Evolutionary conservation across 2,329 filamentous ascomycete species (phyloP).

Genomic region (Hypocreales sp.): DNA sequence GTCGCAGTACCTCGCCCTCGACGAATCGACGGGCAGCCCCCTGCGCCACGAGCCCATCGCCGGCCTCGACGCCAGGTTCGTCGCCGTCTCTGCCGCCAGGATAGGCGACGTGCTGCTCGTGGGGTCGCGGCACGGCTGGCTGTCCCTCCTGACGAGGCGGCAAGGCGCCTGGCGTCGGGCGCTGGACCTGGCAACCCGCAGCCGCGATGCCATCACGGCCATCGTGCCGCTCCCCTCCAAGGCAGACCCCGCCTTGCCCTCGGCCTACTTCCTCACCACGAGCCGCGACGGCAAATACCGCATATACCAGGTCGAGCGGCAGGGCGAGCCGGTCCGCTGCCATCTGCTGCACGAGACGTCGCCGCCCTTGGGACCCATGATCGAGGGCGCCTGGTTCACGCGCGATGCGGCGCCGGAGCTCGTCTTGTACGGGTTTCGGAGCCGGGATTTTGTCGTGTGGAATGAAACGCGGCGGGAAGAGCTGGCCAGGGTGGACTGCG

Average conservation of each 20-base stretch:
- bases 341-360: constrained; percentile 49
- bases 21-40: constrained; percentile 13
- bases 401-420: constrained; percentile 31
- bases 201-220: constrained; percentile 51
- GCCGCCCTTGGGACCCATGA: constrained; percentile 57
- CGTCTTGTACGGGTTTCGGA: constrained; percentile 66
- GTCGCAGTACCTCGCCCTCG: constrained; percentile 25
- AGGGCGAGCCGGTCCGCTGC: constrained; percentile 12
- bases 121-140: constrained; percentile 36
- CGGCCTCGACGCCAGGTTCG: constrained; percentile 30
- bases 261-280: constrained; percentile 47
- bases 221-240: constrained; percentile 32
- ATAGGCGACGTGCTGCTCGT: constrained; percentile 28
- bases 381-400: constrained; percentile 56
- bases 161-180: constrained; percentile 12
- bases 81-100: constrained; percentile 29
- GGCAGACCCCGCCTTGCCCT: constrained; percentile 3
- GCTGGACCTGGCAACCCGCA: constrained; percentile 22
- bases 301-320: constrained; percentile 33
- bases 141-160: constrained; percentile 19
- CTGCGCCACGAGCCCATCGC: constrained; percentile 15
- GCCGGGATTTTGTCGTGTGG: constrained; percentile 68
- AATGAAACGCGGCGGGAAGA: constrained; percentile 59
- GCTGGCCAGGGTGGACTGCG: constrained; percentile 60
- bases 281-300: constrained; percentile 65